Evolutionary conservation across 1,284 basidiomycete genomes (phyloP), one percentile per base, ranked within the genome.

Genomic region (Takashimella tepidaria): DNA sequence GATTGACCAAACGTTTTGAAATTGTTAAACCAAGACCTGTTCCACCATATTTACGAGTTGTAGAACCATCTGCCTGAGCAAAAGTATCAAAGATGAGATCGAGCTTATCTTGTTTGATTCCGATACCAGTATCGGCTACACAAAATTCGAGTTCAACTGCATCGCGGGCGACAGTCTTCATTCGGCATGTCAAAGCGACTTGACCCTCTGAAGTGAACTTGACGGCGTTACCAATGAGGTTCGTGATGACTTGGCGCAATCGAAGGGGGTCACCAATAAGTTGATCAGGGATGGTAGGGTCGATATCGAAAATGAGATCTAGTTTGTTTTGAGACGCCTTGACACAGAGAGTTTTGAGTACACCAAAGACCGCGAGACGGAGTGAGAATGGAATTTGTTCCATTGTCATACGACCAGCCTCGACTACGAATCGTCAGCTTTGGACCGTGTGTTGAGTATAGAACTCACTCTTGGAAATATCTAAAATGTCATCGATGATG

Each of bases 81-180:
- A 99, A 99, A 4, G 96, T 98, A 73, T 99, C 95, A 76, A 98
- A 99, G 72, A 99, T 99, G 72, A 98, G 81, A 69, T 95, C 95
- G 57, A 98, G 78, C 80, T 98, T 98, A 76, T 98, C 96, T 75
- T 93, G 92, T 64, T 96, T 93, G 76, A 99, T 98, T 57, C 96
- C 96, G 68, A 99, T 99, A 61, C 96, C 96, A 1, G 93, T 97
- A 73, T 98, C 96, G 50, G 87, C 87, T 12, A 98, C 95, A 70
- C 93, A 97, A 80, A 99, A 97, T 77, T 98, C 92, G 26, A 99
- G 79, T 50, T 91, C 90, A 47, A 93, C 87, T 64, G 83, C 85
- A 67, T 84, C 80, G 64, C 88, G 83, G 62, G 88, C 84, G 64
- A 87, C 74, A 3, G 84, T 82, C 69, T 77, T 76, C 53, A 77